A percentile compares a stretch with the other conserved stretches of the same genome.
These are phyloP conservation scores for Globisporangium yorkense DNA, from an alignment of 352 stramenopile genomes.

Conservation along the genomic window DNA sequence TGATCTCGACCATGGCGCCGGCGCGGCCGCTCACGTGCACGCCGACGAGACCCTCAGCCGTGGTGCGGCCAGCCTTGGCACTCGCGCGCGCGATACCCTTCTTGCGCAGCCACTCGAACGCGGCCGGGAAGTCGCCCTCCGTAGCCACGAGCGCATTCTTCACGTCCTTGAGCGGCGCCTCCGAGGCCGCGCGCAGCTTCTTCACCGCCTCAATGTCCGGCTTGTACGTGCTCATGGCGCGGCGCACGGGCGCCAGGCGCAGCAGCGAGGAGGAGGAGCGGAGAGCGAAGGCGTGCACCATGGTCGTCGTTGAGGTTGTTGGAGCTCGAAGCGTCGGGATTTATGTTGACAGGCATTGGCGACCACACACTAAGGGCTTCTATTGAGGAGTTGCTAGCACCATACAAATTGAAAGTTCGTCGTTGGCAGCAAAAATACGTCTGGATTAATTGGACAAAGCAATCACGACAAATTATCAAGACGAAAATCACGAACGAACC, in stretches of 20 bases:
- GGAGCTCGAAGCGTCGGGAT: not conserved
- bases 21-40: slow-evolving; percentile 70
- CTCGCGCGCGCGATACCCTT: slow-evolving; percentile 81
- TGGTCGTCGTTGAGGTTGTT: not conserved
- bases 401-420: not conserved
- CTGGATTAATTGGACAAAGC: not conserved
- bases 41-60: slow-evolving; percentile 70
- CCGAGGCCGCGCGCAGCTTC: slow-evolving; percentile 80
- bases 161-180: slow-evolving; percentile 87
- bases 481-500: too few relatives aligned
- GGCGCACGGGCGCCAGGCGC: slow-evolving; percentile 10
- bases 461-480: not conserved
- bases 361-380: not conserved
- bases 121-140: slow-evolving; percentile 71
- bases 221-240: slow-evolving; percentile 70
- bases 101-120: slow-evolving; percentile 88
- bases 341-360: not conserved
- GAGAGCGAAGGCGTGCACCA: slow-evolving; percentile 12
- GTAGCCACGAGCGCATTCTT: slow-evolving; percentile 83
- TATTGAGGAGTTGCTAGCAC: not conserved
- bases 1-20: slow-evolving; percentile 90
- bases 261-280: slow-evolving; percentile 6
- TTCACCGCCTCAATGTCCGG: slow-evolving; percentile 84
- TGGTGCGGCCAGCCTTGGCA: slow-evolving; percentile 70
- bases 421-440: not conserved